phyloP scores from a whole-genome alignment of 805 yeast genomes.

The Starmerella riodocensis region DNA sequence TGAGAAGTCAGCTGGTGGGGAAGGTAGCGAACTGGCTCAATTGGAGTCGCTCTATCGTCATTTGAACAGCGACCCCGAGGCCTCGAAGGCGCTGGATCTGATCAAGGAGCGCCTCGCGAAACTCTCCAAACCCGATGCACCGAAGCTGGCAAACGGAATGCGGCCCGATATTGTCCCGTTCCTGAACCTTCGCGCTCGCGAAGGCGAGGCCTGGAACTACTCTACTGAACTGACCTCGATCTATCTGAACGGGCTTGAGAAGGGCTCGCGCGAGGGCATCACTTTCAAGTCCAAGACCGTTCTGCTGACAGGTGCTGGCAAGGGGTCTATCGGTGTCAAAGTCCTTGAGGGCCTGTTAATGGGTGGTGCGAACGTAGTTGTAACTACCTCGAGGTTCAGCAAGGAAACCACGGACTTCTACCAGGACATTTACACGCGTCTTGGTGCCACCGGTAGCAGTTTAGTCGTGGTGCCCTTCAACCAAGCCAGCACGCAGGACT shows the following conservation, averaged over 20 bases:
- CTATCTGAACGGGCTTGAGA: conserved; percentile 82
- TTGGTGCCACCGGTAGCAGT: conserved; percentile 84
- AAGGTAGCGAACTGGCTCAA: conserved; percentile 35
- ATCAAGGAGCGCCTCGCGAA: conserved; percentile 19
- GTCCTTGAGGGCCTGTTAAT: conserved; percentile 83
- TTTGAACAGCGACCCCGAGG: conserved; percentile 17
- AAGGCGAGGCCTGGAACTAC: conserved; percentile 67
- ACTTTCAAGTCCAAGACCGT: conserved; percentile 81
- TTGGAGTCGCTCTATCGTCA: conserved; percentile 25
- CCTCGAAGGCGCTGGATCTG: conserved; percentile 20
- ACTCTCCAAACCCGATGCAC: not conserved
- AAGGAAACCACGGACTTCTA: conserved; percentile 90
- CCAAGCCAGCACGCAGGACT: conserved; percentile 94
- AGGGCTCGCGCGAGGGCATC: conserved; percentile 87
- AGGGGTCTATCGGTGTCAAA: conserved; percentile 97
- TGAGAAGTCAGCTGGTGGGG: conserved; percentile 9
- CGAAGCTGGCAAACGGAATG: conserved; percentile 21
- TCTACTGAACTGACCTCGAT: conserved; percentile 62
- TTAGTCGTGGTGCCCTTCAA: conserved; percentile 96
- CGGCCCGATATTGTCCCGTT: conserved; percentile 71
- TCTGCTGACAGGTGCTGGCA: conserved; percentile 95
- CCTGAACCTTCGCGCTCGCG: conserved; percentile 78
- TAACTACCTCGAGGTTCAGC: conserved; percentile 91
- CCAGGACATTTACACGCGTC: conserved; percentile 82
- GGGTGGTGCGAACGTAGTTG: conserved; percentile 97